Base-by-base conservation (phyloP, 139 green algal genomes). In the Limnomonas spitsbergensis region DNA sequence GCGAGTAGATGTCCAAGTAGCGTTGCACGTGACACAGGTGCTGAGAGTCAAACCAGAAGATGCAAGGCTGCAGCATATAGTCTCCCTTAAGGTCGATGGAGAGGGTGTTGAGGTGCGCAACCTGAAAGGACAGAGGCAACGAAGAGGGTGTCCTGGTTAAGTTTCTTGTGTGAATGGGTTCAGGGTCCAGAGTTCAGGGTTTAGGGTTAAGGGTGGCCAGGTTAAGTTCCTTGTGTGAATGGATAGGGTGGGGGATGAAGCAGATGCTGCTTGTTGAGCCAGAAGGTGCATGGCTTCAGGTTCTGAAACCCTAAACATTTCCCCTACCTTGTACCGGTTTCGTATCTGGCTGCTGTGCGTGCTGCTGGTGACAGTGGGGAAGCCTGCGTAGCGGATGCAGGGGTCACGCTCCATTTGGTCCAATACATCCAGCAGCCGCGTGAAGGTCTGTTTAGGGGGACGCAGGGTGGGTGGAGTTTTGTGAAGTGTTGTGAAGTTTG, bases 41-140 rank as follows among this genome's bases (percentile, higher is more conserved):
- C 24, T 72, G 61, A 20, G 61, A 72, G 29, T 72, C 61, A 37
- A 39, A 72, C 61, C 61, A 72, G 61, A 72, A 72, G 61, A 72
- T 72, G 61, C 61, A 72, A 34, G 61, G 61, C 61, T 72, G 61
- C 61, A 61, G 47, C 47, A 29, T 14, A 61, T 61, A 61, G 47
- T 20, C 20, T 29, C 14, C 47, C 47, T 20, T 20, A 20, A 61
- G 47, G 47, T 20, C 20, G 47, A 61, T 61, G 47, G 14, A 29
- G 47, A 61, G 47, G 20, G 47, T 61, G 47, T 61, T 61, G 47
- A 61, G 47, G 20, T 61, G 47, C 14, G 47, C 14, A 20, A 61
- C 14, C 47, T 61, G 20, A 14, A 61, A 61, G 20, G 47, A 20
- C 14, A 61, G 20, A 61, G 20, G 20, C 47, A 14, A 61, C 14